These are phyloP conservation scores for Panellus pusillus DNA, from an alignment of 768 basidiomycete species.

Conservation along the genomic window DNA sequence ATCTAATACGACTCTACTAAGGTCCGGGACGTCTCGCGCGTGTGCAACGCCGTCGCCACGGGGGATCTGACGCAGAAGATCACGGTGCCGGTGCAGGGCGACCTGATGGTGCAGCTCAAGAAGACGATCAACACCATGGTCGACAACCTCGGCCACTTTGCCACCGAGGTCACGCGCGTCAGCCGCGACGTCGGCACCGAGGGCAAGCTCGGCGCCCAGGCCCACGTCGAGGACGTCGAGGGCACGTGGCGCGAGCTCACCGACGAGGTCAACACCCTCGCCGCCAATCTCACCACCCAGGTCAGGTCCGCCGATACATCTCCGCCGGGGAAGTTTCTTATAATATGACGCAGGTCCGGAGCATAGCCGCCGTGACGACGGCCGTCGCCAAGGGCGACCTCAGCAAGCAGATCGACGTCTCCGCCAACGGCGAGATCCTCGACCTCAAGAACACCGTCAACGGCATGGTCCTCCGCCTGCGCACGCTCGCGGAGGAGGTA, in stretches of 20 bases:
- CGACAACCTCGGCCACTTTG: constrained; percentile 47
- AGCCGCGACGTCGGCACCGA: constrained; percentile 60
- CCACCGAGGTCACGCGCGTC: constrained; percentile 65
- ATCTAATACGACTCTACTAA: not conserved
- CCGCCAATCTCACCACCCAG: constrained; percentile 56
- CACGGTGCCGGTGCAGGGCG: constrained; percentile 66
- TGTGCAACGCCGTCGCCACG: constrained; percentile 69
- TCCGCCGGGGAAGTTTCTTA: too few relatives aligned
- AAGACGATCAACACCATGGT: constrained; percentile 60
- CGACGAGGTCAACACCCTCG: constrained; percentile 64
- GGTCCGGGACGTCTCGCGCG: constrained; percentile 70
- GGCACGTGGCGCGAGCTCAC: constrained; percentile 68
- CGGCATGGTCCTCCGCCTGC: constrained; percentile 87
- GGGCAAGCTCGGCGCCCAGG: constrained; percentile 65
- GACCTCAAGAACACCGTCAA: constrained; percentile 93
- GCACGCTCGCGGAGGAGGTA: constrained; percentile 81
- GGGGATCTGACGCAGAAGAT: constrained; percentile 73
- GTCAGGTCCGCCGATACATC: too few relatives aligned
- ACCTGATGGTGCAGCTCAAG: constrained; percentile 71
- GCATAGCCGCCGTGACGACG: constrained; percentile 75
- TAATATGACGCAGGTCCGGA: too few relatives aligned
- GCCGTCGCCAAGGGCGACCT: constrained; percentile 77
- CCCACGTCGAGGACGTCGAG: constrained; percentile 67
- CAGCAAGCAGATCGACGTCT: constrained; percentile 74
- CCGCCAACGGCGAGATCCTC: constrained; percentile 90